Evolutionary conservation across 805 yeast species (phyloP), one percentile per base, ranked within the genome.

Genomic region (Kluyveromyces nonfermentans): DNA sequence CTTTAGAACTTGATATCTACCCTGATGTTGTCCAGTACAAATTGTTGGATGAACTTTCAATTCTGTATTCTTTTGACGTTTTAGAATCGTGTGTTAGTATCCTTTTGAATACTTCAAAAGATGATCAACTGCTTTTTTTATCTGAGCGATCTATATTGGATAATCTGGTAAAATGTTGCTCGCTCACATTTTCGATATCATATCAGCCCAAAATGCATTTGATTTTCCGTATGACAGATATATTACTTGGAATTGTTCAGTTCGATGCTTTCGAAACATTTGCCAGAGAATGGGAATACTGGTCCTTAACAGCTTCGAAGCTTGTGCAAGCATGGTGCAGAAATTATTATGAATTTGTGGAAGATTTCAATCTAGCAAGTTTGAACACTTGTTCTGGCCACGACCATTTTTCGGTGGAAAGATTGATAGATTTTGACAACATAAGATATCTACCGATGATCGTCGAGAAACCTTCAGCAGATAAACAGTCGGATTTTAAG

Each of bases 61-160:
- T 80, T 5, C 57, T 73, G 0, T 75, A 72, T 54, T 63, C 76
- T 2, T 67, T 77, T 59, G 88, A 82, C 53, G 62, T 78, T 2
- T 50, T 82, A 17, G 87, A 81, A 50, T 62, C 67, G 0, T 57
- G 41, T 9, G 16, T 38, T 31, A 21, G 22, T n/a, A 16, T 14
- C 9, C 2, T 54, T 1, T 46, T 59, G 10, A 44, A 66, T 50
- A 36, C 52, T 58, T 6, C 37, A 45, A 16, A 35, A 32, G 10
- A 47, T 58, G 18, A 62, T 67, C 60, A 44, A 44, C 16, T 17
- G 7, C 16, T 18, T 18, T 15, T 38, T 5, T 35, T 67, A 55
- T 46, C 55, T n/a, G 59, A 54, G 37, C 35, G 39, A 3, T 25
- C 42, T 4, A 19, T 57, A 2, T 32, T 53, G n/a, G 48, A 46